Base-by-base conservation (phyloP, 169 alveolate genomes). In the Eimeria brunetti region DNA sequence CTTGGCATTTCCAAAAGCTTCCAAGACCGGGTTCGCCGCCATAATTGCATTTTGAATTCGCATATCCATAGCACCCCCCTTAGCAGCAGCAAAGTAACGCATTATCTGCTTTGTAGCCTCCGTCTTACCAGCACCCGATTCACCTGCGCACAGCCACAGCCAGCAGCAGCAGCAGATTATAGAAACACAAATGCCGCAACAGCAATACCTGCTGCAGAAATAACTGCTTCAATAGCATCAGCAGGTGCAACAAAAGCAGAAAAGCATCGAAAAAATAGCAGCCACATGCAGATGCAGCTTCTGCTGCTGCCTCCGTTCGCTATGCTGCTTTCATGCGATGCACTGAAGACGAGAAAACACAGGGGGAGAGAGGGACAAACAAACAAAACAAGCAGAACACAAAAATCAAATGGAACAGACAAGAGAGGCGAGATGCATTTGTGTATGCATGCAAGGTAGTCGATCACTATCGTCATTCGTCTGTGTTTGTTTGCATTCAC, bases 111-210 rank as follows among this genome's bases (percentile, higher is more conserved):
- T 97, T 73, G 99, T 99, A 71, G 99, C 99, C 96, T 99, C 99
- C 18, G 99, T 99, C 96, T 99, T 99, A 20, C 99, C 99, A 69
- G 99, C 99, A 73, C 99, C 99, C 14, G 99, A 98, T 95, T 99
- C 99, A 4, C 99, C 99, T 46, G 99, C 97, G 38, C 36, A 64
- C 9, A 56, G 64, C 64, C 64, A 56, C 9, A 56, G 24, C 64
- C 64, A 69, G n/a, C 44, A 11, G 27, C 38, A 69, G 49, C 80
- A n/a, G 27, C 44, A 67, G 3, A 67, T 27, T 20, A 2, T 27
- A 67, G 9, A 67, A 8, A 67, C 11, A 67, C 44, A 46, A 5
- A 30, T 16, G 27, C 30, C 3, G 18, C 22, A 7, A 56, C 78
- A 60, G 7, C 16, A 3, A n/a, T n/a, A 51, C 36, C 44, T 41